These are phyloP conservation scores for Kazachstania viticola DNA, from an alignment of 805 yeast species.

Conservation along the genomic window DNA sequence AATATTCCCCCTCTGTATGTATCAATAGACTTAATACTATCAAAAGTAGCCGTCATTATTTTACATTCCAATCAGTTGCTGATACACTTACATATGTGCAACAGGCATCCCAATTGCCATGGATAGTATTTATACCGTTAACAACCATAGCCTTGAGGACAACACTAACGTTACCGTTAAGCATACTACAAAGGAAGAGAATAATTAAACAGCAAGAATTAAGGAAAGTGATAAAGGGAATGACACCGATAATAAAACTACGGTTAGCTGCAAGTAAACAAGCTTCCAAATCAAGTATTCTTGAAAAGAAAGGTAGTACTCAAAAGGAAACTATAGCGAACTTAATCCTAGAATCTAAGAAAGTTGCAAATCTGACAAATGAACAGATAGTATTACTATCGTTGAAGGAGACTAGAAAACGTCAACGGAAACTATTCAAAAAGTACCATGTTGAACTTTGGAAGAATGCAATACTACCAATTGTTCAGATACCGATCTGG, in stretches of 20 bases:
- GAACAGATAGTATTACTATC: constrained; percentile 71
- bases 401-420: constrained; percentile 62
- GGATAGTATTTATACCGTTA: constrained; percentile 74
- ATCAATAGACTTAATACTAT: too few species aligned
- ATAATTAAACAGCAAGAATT: constrained; percentile 59
- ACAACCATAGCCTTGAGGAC: constrained; percentile 58
- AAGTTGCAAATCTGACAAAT: constrained; percentile 35
- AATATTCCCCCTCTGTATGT: too few species aligned
- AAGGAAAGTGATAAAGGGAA: constrained; percentile 61
- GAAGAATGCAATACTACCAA: constrained; percentile 67
- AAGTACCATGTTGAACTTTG: constrained; percentile 62
- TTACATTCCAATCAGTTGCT: constrained; percentile 13
- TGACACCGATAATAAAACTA: constrained; percentile 59
- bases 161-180: constrained; percentile 63
- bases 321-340: constrained; percentile 13
- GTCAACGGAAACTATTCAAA: constrained; percentile 63
- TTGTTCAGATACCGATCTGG: constrained; percentile 83
- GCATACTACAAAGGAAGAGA: constrained; percentile 58
- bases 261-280: constrained; percentile 31
- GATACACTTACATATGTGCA: constrained; percentile 31
- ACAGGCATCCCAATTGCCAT: constrained; percentile 52
- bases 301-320: constrained; percentile 7
- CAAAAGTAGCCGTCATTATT: too few species aligned
- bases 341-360: not conserved
- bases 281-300: constrained; percentile 5